Evolutionary conservation across 768 basidiomycete genomes (phyloP), one percentile per base, ranked within the genome.

Genomic region (Russula dissimulans): DNA sequence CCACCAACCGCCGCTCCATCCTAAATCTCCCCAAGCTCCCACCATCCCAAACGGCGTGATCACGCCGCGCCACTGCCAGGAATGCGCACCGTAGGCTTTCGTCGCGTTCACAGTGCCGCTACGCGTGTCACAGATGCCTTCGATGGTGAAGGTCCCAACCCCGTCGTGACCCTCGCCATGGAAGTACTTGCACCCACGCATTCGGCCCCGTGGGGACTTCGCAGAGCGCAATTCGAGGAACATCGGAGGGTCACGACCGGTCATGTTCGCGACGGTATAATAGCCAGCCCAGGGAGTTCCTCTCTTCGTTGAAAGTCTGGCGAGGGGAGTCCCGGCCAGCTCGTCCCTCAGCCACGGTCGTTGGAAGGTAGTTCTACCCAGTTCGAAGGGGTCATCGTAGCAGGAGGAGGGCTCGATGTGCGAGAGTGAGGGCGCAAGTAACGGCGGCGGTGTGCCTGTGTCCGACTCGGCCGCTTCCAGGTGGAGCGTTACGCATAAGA

Each of bases 31-130:
- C 60, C 60, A 61, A 12, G 14, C 22, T 7, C 60, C 60, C 3
- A 46, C 56, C 49, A 61, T 52, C 45, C 60, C 60, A 53, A 61
- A 57, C 5, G 60, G 56, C 4, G 60, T 61, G 5, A 57, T 15
- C 12, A 43, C 18, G 7, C 60, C 60, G 1, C 5, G 31, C 60
- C 56, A 57, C 0, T 29, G 3, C 45, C 55, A 52, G 12, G 2
- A 0, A n/a, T 41, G 39, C 38, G 8, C 17, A 1, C 10, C 1
- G 32, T 61, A 61, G 1, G 39, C 29, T 44, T 61, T 57, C 9
- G 2, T n/a, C 0, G 56, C 60, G 1, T 0, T 10, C 7, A 61
- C 44, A 4, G 22, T 11, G 1, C 60, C 60, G 2, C 44, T 61
- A 5, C 9, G 18, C 15, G 26, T 34, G 14, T 61, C n/a, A 17